Percentiles rank a stretch among this genome's conserved stretches.
These are phyloP conservation scores for Hypoxylon cercidicola DNA, from an alignment of 495 filamentous ascomycete species.

Conservation along the genomic window DNA sequence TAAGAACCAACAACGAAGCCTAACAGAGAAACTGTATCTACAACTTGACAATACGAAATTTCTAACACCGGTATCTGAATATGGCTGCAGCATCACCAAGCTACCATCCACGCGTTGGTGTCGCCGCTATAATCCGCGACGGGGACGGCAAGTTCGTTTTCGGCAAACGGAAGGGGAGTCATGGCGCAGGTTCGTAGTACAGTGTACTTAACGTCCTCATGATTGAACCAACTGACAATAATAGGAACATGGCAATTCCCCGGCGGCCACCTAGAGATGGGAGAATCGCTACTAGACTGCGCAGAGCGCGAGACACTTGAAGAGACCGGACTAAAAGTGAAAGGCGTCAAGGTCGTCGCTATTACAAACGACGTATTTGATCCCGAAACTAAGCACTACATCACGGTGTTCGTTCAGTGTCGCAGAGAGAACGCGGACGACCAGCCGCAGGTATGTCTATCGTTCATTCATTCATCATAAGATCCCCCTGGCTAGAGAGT, in stretches of 20 bases:
- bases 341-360: constrained; percentile 58
- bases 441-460: constrained; percentile 60
- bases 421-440: constrained; percentile 50
- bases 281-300: constrained; percentile 66
- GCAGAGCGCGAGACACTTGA: constrained; percentile 73
- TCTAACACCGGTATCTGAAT: neutral
- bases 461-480: constrained; percentile 1
- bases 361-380: constrained; percentile 70
- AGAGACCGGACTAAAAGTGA: constrained; percentile 70
- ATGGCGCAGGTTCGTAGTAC: constrained; percentile 49
- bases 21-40: neutral
- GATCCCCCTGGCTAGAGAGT: neutral
- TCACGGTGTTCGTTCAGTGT: constrained; percentile 70
- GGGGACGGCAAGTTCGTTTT: constrained; percentile 49
- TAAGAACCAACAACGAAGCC: neutral
- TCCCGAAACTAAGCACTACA: constrained; percentile 67
- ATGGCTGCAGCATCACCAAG: neutral
- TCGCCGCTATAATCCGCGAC: constrained; percentile 53
- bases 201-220: neutral
- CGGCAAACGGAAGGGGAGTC: constrained; percentile 54
- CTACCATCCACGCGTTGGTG: constrained; percentile 49
- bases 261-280: constrained; percentile 75
- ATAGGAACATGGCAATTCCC: constrained; percentile 70
- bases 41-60: neutral
- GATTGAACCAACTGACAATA: neutral